A percentile compares a stretch with the other conserved stretches of the same genome.
Conservation (phyloP, 495 filamentous ascomycete species). For the Daldinia loculata region DNA sequence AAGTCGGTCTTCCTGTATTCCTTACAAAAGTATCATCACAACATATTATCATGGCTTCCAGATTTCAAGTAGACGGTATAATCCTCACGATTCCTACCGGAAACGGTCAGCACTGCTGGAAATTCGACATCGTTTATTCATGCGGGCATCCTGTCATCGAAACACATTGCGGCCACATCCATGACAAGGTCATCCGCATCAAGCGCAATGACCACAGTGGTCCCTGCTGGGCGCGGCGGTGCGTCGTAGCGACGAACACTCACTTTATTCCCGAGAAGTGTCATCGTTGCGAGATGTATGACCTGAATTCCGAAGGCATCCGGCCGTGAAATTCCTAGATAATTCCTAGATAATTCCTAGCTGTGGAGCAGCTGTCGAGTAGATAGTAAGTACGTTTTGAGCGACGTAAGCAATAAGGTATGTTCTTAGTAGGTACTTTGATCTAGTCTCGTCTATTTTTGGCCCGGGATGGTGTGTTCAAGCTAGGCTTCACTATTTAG, state of each 20-base stretch:
- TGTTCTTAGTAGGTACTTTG: not conserved
- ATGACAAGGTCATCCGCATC: conserved; percentile 12
- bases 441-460: not conserved
- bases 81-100: not conserved
- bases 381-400: not conserved
- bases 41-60: conserved; percentile 2
- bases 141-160: conserved; percentile 13
- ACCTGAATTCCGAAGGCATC: conserved; percentile 4
- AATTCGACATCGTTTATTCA: conserved; percentile 4
- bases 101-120: conserved; percentile 2
- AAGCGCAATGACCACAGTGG: conserved; percentile 25
- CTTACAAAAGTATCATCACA: not conserved
- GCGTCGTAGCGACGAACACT: not conserved
- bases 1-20: not conserved
- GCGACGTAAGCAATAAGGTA: not conserved
- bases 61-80: not conserved
- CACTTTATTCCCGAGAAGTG: conserved; percentile 10
- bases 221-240: conserved; percentile 17
- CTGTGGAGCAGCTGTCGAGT: not conserved
- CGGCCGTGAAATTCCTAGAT: not conserved
- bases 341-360: not conserved
- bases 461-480: not conserved
- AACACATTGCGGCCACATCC: not conserved
- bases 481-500: not conserved
- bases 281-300: conserved; percentile 7